These are phyloP conservation scores for Apostasia shenzhenica DNA, from an alignment of 106 monocot species.

Conservation along the genomic window DNA sequence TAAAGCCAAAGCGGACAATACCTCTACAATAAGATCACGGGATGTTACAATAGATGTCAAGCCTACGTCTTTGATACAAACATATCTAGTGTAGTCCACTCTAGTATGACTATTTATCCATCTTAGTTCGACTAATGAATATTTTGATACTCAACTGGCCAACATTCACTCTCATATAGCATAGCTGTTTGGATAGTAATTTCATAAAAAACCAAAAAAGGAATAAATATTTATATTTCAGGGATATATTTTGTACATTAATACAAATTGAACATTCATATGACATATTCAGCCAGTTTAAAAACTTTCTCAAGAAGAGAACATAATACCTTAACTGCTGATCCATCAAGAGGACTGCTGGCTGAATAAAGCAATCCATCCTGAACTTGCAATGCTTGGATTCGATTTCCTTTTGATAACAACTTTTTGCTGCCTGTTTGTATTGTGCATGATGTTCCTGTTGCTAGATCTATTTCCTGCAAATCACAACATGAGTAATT, in stretches of 20 bases:
- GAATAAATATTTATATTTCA: background rate
- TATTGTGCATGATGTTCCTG: constrained; percentile 32
- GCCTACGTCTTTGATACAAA: too few species aligned
- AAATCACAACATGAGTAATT: background rate
- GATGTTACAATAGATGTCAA: too few species aligned
- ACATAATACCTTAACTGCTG: constrained; percentile 40
- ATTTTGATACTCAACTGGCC: too few species aligned
- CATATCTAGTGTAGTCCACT: too few species aligned
- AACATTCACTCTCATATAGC: too few species aligned
- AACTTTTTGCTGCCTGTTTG: constrained; percentile 43
- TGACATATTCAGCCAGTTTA: too few species aligned
- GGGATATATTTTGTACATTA: background rate
- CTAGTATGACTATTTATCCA: too few species aligned
- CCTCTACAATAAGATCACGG: too few species aligned
- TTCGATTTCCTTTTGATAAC: constrained; percentile 38
- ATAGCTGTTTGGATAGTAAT: background rate
- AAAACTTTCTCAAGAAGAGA: background rate
- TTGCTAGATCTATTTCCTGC: constrained; percentile 60
- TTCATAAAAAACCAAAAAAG: background rate
- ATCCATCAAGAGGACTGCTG: constrained; percentile 32
- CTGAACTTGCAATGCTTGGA: constrained; percentile 35
- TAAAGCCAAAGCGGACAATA: too few species aligned
- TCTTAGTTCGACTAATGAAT: too few species aligned
- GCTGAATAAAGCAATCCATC: constrained; percentile 44
- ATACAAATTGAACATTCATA: too few species aligned